Percentiles rank a stretch among this genome's conserved stretches.
Evolutionary conservation across 176 grass and related monocot species (phyloP).

Genomic region (Alloteropsis semialata): DNA sequence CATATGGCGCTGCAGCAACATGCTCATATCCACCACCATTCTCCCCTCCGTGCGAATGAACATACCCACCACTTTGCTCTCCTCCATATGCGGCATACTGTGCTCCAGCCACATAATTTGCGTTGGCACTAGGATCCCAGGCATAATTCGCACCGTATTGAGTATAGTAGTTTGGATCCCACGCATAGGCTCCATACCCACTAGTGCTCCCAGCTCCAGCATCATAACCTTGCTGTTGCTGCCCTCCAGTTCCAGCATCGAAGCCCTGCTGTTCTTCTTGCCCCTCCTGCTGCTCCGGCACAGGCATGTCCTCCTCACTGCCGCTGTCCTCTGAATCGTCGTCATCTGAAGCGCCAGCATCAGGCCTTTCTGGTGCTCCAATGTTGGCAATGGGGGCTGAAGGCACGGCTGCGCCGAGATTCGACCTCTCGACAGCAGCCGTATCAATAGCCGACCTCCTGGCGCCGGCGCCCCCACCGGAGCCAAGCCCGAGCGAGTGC

Average conservation of each 20-base stretch:
- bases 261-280: slow-evolving; percentile 21
- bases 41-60: slow-evolving; percentile 12
- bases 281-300: slow-evolving; percentile 16
- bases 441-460: slow-evolving; percentile 40
- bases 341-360: not conserved
- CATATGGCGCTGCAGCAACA: not conserved
- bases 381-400: not conserved
- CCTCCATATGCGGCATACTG: slow-evolving; percentile 34
- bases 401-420: not conserved
- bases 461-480: slow-evolving; percentile 12
- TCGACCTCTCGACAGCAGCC: slow-evolving; percentile 12
- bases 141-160: slow-evolving; percentile 39
- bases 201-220: slow-evolving; percentile 31
- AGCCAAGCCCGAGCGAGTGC: slow-evolving; percentile 62
- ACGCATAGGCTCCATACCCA: slow-evolving; percentile 35
- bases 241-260: slow-evolving; percentile 30
- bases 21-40: slow-evolving; percentile 3
- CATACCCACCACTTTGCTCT: slow-evolving; percentile 38
- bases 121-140: slow-evolving; percentile 44
- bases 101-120: slow-evolving; percentile 27
- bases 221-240: slow-evolving; percentile 38
- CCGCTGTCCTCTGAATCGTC: not conserved
- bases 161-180: slow-evolving; percentile 54
- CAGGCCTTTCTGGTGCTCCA: not conserved
- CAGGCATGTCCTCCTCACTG: slow-evolving; percentile 31